Base-by-base conservation (phyloP, 2,329 filamentous ascomycete species). In the Lachnellula hyalina region DNA sequence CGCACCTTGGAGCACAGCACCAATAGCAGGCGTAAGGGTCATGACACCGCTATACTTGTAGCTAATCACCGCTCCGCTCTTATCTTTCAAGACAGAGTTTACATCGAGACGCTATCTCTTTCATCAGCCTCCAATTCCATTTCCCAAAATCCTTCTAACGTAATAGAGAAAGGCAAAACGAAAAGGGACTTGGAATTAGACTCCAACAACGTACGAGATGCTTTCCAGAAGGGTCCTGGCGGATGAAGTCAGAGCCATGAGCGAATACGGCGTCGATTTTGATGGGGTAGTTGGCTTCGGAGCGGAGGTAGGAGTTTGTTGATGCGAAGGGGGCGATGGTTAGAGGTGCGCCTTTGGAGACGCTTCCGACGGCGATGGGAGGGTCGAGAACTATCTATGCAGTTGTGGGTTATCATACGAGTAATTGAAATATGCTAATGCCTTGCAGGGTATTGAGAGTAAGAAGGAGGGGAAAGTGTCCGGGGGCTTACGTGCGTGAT, bases 1-100 rank as follows among this genome's bases (percentile, higher is more conserved):
- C 36, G 65, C 63, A 5, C 69, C 72, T 17, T 58, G 52, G 17
- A 75, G 65, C 25, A 73, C 69, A 47, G 62, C 68, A 2, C 65
- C 67, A 45, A 71, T 69, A 5, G 65, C 65, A 7, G 67, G 65
- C 5, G 58, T 62, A 53, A 74, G 62, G 12, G 67, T 66, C 28
- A 75, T 70, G 12, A 72, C 64, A 8, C 73, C 73, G 15, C 63
- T 71, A 52, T 75, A 75, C 53, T 65, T 70, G 54, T 71, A 74
- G 35, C 62, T 67, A 42, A 75, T 63, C 12, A 70, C 36, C 12
- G 70, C 67, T 21, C 69, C 70, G 8, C 64, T 66, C 51, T 69
- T 67, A 40, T 74, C 70, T 53, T 67, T 70, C 28, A 71, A 63
- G 35, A 72, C 63, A 52, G 68, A 70, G 15, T 66, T 65, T 8